Evolutionary conservation across 306 rosid species (phyloP).

Genomic region (Cyclanthera cordifolia): DNA sequence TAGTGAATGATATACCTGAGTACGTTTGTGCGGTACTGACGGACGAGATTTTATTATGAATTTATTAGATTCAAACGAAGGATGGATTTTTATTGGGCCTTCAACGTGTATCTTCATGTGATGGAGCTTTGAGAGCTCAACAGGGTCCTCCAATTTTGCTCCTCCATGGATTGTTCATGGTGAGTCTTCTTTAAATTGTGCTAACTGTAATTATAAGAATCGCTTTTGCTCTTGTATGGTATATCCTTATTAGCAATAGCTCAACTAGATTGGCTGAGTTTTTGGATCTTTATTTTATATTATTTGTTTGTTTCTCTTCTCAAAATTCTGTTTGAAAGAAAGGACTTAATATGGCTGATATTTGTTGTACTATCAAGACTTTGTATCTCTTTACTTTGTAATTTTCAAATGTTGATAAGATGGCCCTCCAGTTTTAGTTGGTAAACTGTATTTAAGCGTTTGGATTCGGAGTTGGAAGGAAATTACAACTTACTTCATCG

Average conservation of each 20-base stretch:
- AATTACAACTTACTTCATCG: not conserved
- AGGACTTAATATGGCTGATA: not conserved
- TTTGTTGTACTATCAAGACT: not conserved
- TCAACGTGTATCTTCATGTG: slow-evolving; percentile 60
- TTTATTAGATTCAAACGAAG: slow-evolving; percentile 48
- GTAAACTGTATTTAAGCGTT: too few relatives aligned
- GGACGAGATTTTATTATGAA: not conserved
- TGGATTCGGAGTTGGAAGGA: not conserved
- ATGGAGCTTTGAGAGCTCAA: slow-evolving; percentile 15
- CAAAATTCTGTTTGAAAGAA: not conserved
- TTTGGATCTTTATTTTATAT: not conserved
- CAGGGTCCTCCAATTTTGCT: slow-evolving; percentile 70
- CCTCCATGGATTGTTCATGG: slow-evolving; percentile 83
- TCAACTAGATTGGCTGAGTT: not conserved
- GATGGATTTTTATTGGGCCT: slow-evolving; percentile 77
- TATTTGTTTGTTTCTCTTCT: not conserved
- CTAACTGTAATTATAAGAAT: not conserved
- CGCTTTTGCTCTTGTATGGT: not conserved
- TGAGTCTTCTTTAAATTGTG: slow-evolving; percentile 16
- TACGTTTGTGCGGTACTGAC: not conserved
- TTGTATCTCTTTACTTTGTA: not conserved
- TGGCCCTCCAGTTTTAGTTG: not conserved
- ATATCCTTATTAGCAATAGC: not conserved
- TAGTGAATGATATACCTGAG: not conserved
- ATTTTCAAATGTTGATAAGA: not conserved